phyloP scores from a whole-genome alignment of 768 basidiomycete genomes.

The Tephrocybe sp. region DNA sequence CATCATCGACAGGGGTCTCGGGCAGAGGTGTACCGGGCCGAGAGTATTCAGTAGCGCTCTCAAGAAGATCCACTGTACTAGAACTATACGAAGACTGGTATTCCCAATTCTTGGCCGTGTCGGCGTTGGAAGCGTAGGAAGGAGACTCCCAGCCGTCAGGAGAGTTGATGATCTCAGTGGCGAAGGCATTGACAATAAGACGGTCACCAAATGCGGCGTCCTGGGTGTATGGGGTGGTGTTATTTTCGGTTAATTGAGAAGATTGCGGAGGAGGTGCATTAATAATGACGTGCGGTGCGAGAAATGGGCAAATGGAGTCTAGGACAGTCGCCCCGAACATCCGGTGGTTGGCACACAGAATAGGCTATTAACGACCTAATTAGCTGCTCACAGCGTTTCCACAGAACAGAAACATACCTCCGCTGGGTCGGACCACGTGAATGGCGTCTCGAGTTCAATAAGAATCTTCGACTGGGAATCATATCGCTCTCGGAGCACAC shows the following conservation, averaged over 20 bases:
- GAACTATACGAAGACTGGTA: constrained; percentile 4
- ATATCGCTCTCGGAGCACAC: constrained; percentile 38
- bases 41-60: constrained; percentile 14
- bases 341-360: constrained; percentile 23
- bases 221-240: constrained; percentile 34
- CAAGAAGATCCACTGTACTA: constrained; percentile 14
- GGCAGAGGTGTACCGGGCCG: constrained; percentile 20
- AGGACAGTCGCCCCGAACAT: constrained; percentile 36
- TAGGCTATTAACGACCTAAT: constrained; percentile 20
- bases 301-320: constrained; percentile 43
- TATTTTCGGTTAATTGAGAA: constrained; percentile 36
- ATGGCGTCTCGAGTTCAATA: constrained; percentile 36
- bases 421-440: constrained; percentile 52
- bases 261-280: constrained; percentile 37
- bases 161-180: constrained; percentile 26
- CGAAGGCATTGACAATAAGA: constrained; percentile 29
- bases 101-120: neutral
- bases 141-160: constrained; percentile 6
- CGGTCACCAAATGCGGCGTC: constrained; percentile 34
- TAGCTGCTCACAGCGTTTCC: neutral
- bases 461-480: constrained; percentile 28
- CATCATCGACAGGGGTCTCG: constrained; percentile 25
- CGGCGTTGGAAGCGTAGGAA: neutral
- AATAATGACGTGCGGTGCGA: constrained; percentile 47
- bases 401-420: constrained; percentile 32